phyloP scores from a whole-genome alignment of 2,329 filamentous ascomycete species.

The Colletotrichum plurivorum region DNA sequence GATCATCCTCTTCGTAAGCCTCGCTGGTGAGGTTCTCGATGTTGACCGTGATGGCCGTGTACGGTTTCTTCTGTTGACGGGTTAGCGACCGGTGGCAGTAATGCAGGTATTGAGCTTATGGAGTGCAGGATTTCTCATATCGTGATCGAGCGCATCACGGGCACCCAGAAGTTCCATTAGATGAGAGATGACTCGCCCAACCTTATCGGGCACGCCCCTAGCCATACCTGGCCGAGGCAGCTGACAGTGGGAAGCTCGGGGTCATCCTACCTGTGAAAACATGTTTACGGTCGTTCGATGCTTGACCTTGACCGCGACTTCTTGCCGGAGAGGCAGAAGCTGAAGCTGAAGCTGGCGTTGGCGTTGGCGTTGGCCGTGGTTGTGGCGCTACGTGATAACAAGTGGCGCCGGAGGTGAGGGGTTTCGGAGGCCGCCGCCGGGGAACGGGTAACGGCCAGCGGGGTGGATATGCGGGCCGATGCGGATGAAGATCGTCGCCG shows the following conservation, averaged over 20 bases:
- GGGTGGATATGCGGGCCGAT: not conserved
- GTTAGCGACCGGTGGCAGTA: constrained; percentile 8
- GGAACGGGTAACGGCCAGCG: not conserved
- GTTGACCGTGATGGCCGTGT: constrained; percentile 92
- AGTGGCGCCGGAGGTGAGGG: constrained; percentile 32
- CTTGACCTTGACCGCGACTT: not conserved
- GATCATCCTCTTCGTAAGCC: constrained; percentile 89
- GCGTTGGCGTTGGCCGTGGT: not conserved
- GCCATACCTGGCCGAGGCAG: not conserved
- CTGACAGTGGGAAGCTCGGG: constrained; percentile 6
- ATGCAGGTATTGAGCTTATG: too few species aligned
- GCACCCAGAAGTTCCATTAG: not conserved
- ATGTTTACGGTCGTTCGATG: not conserved
- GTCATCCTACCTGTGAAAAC: constrained; percentile 32
- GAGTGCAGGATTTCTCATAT: too few species aligned
- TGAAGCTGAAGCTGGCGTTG: not conserved
- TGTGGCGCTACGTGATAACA: constrained; percentile 1
- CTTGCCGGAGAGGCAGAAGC: not conserved
- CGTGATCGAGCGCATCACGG: too few species aligned
- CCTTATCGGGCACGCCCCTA: constrained; percentile 2
- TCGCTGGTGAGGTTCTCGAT: constrained; percentile 93
- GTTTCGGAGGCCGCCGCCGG: constrained; percentile 15
- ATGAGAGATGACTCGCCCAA: constrained; percentile 1
- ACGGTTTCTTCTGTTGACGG: constrained; percentile 74
- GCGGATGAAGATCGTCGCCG: not conserved